Evolutionary conservation across 2,329 filamentous ascomycete species (phyloP).

Genomic region (Monilinia polystroma): DNA sequence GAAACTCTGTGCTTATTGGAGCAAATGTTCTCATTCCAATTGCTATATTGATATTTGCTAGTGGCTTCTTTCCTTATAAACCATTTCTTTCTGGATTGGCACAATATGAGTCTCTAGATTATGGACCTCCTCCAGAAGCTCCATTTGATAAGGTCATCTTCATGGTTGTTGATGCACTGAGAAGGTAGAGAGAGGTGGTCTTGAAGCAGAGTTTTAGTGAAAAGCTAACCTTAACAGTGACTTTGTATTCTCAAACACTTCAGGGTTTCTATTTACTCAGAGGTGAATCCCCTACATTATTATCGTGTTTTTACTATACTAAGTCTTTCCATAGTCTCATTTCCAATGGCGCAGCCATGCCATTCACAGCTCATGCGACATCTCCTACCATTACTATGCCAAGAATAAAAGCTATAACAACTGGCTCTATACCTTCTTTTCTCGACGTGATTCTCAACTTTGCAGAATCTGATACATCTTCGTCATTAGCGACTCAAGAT

Average conservation of each 20-base stretch:
- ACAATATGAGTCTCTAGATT: constrained; percentile 56
- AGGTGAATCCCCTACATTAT: constrained; percentile 52
- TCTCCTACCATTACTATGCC: constrained; percentile 99
- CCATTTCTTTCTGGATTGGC: constrained; percentile 86
- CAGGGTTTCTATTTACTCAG: constrained; percentile 86
- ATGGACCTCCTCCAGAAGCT: constrained; percentile 58
- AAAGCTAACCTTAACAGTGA: constrained; percentile 60
- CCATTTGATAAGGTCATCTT: constrained; percentile 90
- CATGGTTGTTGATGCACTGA: constrained; percentile 95
- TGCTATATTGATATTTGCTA: constrained; percentile 74
- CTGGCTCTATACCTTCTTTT: constrained; percentile 96
- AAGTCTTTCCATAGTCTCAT: constrained; percentile 31
- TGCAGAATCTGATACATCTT: constrained; percentile 88
- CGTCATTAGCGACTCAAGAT: constrained; percentile 83
- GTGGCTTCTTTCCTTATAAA: constrained; percentile 97
- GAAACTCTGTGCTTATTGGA: constrained; percentile 49
- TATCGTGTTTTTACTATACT: constrained; percentile 13
- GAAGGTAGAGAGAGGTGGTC: constrained; percentile 59
- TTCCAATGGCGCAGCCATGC: constrained; percentile 75
- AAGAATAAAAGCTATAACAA: constrained; percentile 93
- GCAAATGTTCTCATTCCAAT: constrained; percentile 77
- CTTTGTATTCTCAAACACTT: constrained; percentile 81
- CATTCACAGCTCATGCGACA: constrained; percentile 94
- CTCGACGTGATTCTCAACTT: constrained; percentile 96
- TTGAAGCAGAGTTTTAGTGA: neutral